phyloP scores from a whole-genome alignment of 495 filamentous ascomycete species.

The Elaphomyces granulatus region DNA sequence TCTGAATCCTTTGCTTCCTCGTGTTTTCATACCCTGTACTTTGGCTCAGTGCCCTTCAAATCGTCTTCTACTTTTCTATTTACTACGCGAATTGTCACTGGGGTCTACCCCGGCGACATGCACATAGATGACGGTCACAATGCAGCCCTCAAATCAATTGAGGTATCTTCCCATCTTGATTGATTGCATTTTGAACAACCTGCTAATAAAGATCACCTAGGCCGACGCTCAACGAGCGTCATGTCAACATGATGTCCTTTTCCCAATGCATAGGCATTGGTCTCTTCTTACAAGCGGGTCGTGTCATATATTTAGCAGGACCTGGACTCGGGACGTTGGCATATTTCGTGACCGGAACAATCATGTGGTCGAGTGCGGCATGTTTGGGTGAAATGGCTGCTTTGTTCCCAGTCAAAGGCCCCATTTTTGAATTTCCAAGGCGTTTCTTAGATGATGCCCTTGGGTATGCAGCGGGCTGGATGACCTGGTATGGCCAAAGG shows the following conservation, averaged over 20 bases:
- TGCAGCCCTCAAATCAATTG: neutral
- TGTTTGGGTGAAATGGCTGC: slow-evolving; percentile 38
- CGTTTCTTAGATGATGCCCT: slow-evolving; percentile 32
- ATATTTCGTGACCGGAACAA: slow-evolving; percentile 30
- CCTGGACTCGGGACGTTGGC: slow-evolving; percentile 23
- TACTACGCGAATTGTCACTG: too few relatives aligned
- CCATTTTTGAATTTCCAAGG: slow-evolving; percentile 35
- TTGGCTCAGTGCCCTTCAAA: too few relatives aligned
- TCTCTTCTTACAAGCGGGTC: slow-evolving; percentile 24
- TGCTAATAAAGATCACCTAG: too few relatives aligned
- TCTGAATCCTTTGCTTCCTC: too few relatives aligned
- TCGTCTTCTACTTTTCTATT: too few relatives aligned
- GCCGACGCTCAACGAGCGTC: slow-evolving; percentile 12
- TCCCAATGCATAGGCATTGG: slow-evolving; percentile 20
- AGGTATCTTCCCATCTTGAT: neutral
- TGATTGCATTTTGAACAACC: too few relatives aligned
- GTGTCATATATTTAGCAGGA: slow-evolving; percentile 23
- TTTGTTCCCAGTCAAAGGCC: slow-evolving; percentile 35
- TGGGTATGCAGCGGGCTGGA: slow-evolving; percentile 37
- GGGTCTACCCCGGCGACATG: too few relatives aligned
- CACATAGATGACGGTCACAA: neutral
- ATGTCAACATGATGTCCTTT: slow-evolving; percentile 31
- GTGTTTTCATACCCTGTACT: too few relatives aligned
- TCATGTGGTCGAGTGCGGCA: slow-evolving; percentile 32
- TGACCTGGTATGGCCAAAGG: slow-evolving; percentile 25